Evolutionary conservation across 805 yeast genomes (phyloP), one percentile per base, ranked within the genome.

Genomic region (Metschnikowia santaceciliae): DNA sequence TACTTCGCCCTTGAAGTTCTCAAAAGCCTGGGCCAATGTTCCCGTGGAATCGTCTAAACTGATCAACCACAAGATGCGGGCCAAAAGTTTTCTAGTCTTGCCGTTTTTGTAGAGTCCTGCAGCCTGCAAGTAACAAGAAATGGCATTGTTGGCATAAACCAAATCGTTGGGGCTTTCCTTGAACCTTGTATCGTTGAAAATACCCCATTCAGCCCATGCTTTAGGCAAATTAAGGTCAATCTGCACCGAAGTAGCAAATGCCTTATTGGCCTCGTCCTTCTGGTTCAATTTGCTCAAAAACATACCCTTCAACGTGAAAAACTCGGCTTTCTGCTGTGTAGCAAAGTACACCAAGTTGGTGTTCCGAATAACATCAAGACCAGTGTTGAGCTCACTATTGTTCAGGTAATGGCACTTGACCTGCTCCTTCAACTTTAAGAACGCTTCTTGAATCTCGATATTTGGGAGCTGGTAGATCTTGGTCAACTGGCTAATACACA

Each of bases 161-260:
- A 87, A 83, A 60, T 89, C 95, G 46, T 75, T 81, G 1, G 91
- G 92, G 53, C 84, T 85, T 57, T 90, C 96, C 57, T 88, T 87
- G 66, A 90, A 84, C 39, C 96, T 76, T 30, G 84, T 81, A 60
- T 94, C 99, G 64, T 91, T 91, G 72, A 90, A 94, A 65, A 84
- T 83, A 54, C 99, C 99, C 99, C 99, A 94, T 66, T 95, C 97
- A 3, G 97, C 98, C 99, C 99, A 94, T 0, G 99, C 98, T 66
- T 94, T 92, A 1, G 98, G 96, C 43, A 94, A 70, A 61, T 91
- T 90, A 59, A 92, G 78, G 63, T 95, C 99, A 51, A 94, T 84
- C 67, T 94, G 98, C 17, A 94, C 97, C 1, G 99, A 97, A 2
- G 97, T 89, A 1, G 98, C 96, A 73, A 94, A 94, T 0, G 97